These are phyloP conservation scores for Syncephalastrum racemosum DNA, from an alignment of 371 early-diverging fungal genomes.

Conservation along the genomic window DNA sequence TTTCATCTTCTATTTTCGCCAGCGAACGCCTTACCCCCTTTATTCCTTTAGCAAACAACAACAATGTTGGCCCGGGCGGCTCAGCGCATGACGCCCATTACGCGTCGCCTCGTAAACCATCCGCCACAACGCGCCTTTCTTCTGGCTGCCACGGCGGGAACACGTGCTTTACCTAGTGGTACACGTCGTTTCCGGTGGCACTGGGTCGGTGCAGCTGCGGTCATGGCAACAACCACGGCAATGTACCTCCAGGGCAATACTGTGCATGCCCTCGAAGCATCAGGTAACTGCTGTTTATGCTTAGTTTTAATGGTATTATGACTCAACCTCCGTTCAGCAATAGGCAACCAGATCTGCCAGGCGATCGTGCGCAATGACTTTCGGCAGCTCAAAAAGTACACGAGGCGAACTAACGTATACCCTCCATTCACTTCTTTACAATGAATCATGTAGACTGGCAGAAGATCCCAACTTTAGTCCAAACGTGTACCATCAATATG, in stretches of 20 bases:
- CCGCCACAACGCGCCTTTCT: too few relatives aligned
- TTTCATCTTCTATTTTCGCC: too few relatives aligned
- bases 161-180: too few relatives aligned
- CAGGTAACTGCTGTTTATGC: slow-evolving; percentile 9
- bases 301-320: background rate
- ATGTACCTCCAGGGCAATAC: background rate
- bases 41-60: too few relatives aligned
- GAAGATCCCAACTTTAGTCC: slow-evolving; percentile 48
- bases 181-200: too few relatives aligned
- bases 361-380: slow-evolving; percentile 46
- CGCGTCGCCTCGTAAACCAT: too few relatives aligned
- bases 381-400: slow-evolving; percentile 35
- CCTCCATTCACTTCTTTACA: background rate
- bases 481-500: slow-evolving; percentile 45
- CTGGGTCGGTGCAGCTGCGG: background rate
- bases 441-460: slow-evolving; percentile 26
- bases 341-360: slow-evolving; percentile 43
- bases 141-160: too few relatives aligned
- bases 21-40: too few relatives aligned
- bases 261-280: slow-evolving; percentile 6
- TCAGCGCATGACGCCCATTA: too few relatives aligned
- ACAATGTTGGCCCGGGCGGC: too few relatives aligned
- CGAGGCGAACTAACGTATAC: too few relatives aligned
- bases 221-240: background rate
- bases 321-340: slow-evolving; percentile 16